Evolutionary conservation across 2,329 filamentous ascomycete species (phyloP).

Genomic region (Dothistroma septosporum): DNA sequence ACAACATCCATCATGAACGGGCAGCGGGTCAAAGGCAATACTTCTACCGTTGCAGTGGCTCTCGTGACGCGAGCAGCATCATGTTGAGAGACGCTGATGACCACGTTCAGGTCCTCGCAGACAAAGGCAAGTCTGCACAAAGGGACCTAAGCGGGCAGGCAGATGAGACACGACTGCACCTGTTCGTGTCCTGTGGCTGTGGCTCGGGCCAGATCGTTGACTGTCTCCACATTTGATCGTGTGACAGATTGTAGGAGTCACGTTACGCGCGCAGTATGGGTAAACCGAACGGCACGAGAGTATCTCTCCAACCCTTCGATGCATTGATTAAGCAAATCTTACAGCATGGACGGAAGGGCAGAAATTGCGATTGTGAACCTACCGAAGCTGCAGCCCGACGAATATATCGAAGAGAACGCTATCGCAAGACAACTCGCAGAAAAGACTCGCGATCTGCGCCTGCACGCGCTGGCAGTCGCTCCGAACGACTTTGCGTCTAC

Average conservation of each 20-base stretch:
- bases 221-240: not conserved
- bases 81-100: not conserved
- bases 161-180: conserved; percentile 12
- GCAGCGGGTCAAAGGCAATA: not conserved
- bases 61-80: not conserved
- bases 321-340: not conserved
- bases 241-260: not conserved
- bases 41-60: not conserved
- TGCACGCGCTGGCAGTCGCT: conserved; percentile 25
- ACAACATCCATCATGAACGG: not conserved
- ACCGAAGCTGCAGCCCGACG: conserved; percentile 14
- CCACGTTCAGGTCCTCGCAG: not conserved
- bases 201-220: not conserved
- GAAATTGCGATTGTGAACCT: conserved; percentile 7
- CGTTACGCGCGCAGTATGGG: not conserved
- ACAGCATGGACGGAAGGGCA: not conserved
- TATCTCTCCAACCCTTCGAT: not conserved
- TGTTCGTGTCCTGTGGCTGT: conserved; percentile 1
- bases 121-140: conserved; percentile 2
- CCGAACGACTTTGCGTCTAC: conserved; percentile 33
- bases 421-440: conserved; percentile 13
- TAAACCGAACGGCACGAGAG: not conserved
- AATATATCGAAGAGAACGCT: conserved; percentile 4
- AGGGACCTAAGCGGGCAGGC: conserved; percentile 1
- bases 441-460: conserved; percentile 26